These are phyloP conservation scores for Talaromyces trachyspermus DNA, from an alignment of 495 filamentous ascomycete species.

Conservation along the genomic window DNA sequence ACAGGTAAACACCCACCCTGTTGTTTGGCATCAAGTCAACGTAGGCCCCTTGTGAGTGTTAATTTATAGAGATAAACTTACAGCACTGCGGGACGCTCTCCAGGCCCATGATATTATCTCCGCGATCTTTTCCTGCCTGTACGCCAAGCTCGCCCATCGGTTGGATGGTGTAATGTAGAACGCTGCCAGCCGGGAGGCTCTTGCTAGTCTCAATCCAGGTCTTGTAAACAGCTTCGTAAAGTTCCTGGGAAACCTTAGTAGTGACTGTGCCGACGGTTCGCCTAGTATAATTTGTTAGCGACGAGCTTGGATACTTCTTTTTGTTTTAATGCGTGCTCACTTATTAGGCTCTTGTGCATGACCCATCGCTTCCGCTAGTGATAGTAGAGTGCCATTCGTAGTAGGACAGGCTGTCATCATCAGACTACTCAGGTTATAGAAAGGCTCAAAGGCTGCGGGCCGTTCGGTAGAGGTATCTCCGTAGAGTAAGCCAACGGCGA, in stretches of 20 bases:
- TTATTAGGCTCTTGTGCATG: slow-evolving; percentile 1
- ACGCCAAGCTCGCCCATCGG: slow-evolving; percentile 10
- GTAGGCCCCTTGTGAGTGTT: not conserved
- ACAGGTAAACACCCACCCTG: slow-evolving; percentile 6
- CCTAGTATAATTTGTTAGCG: slow-evolving; percentile 6
- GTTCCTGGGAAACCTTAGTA: slow-evolving; percentile 12
- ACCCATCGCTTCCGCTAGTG: slow-evolving; percentile 9
- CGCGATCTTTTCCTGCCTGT: slow-evolving; percentile 11
- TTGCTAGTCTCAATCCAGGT: slow-evolving; percentile 3
- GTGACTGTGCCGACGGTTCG: slow-evolving; percentile 10
- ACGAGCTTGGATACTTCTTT: not conserved
- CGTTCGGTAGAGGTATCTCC: slow-evolving; percentile 12
- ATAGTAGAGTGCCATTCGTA: slow-evolving; percentile 10
- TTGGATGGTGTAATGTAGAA: slow-evolving; percentile 13
- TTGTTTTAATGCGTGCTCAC: not conserved
- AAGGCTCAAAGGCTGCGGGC: slow-evolving; percentile 16
- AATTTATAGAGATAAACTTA: slow-evolving; percentile 3
- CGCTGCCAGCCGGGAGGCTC: slow-evolving; percentile 6
- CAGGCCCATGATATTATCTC: slow-evolving; percentile 15
- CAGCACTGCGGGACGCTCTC: slow-evolving; percentile 13
- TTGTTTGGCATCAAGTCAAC: slow-evolving; percentile 4
- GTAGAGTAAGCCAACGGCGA: slow-evolving; percentile 20
- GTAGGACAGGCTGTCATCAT: slow-evolving; percentile 7
- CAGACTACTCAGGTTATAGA: slow-evolving; percentile 13
- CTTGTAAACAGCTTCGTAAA: slow-evolving; percentile 13